Evolutionary conservation across 805 yeast genomes (phyloP), one percentile per base, ranked within the genome.

Genomic region (Barnettozyma sp.): DNA sequence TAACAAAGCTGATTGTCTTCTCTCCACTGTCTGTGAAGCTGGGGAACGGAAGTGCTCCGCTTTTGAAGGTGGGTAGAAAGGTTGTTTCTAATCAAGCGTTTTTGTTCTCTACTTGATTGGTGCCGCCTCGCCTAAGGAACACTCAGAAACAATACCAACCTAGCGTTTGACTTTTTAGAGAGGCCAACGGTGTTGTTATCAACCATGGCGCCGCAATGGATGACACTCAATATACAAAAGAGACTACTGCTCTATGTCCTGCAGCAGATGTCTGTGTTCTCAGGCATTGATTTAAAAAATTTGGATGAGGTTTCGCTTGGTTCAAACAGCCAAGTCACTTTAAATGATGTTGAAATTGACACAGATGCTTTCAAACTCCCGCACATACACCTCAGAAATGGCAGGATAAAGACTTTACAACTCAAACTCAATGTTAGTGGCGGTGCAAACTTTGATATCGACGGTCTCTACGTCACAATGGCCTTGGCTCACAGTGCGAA

Each of bases 221-320:
- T 84, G 57, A 90, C 94, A 6, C 90, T 80, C 55, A 83, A 82
- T 58, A 67, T 88, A 27, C 95, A 87, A 51, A 82, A 83, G 59
- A 66, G 94, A 48, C 70, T 87, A 25, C 71, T 88, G 28, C 74
- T 82, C 28, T 86, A 85, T 56, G 74, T 87, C 5, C 69, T 88
- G 18, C 84, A 82, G 54, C 90, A 85, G 57, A 71, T 87, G 29
- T 76, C 88, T 12, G 60, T 88, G 27, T 84, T 88, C 51, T 82
- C 95, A 1, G 82, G 80, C 45, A 71, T 87, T 16, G 94, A 87
- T 55, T 64, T 86, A 14, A 81, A 86, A 14, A 82, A 86, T 52
- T 56, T 88, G 35, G 92, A 86, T 50, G 32, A 29, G 11, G 86
- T 88, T 0, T 78, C 94, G 5, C 60, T 84, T 15, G 83, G 84